These are phyloP conservation scores for Gloeophyllum trabeum DNA, from an alignment of 768 basidiomycete genomes.

Conservation along the genomic window DNA sequence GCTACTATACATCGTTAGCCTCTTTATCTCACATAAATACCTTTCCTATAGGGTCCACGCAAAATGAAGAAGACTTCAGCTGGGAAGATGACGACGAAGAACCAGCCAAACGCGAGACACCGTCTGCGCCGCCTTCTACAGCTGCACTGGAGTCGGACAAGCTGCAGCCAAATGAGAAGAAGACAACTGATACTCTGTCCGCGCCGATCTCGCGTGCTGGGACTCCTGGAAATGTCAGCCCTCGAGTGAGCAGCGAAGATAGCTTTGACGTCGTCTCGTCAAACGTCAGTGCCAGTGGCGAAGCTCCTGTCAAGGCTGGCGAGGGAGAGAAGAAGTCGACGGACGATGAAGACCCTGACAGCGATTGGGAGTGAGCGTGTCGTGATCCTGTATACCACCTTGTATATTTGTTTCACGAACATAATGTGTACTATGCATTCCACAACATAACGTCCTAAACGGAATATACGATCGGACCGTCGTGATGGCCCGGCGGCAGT, in stretches of 20 bases:
- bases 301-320: slow-evolving; percentile 4
- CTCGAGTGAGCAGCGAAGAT: slow-evolving; percentile 20
- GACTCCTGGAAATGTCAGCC: slow-evolving; percentile 11
- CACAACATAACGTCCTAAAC: too few relatives aligned
- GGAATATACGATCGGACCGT: too few relatives aligned
- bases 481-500: too few relatives aligned
- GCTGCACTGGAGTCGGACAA: not conserved
- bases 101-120: slow-evolving; percentile 11
- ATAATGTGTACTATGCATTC: too few relatives aligned
- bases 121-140: slow-evolving; percentile 3
- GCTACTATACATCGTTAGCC: not conserved
- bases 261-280: slow-evolving; percentile 26
- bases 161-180: not conserved
- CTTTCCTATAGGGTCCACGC: slow-evolving; percentile 33
- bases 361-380: slow-evolving; percentile 14
- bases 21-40: slow-evolving; percentile 3
- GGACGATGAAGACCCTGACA: slow-evolving; percentile 3
- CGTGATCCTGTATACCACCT: too few relatives aligned
- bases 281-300: slow-evolving; percentile 12
- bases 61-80: slow-evolving; percentile 80
- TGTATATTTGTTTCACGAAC: too few relatives aligned
- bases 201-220: too few relatives aligned
- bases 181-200: not conserved
- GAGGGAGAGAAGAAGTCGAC: slow-evolving; percentile 5
- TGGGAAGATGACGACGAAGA: slow-evolving; percentile 95